phyloP scores from a whole-genome alignment of 2,329 filamentous ascomycete species.

The Aspergillus fumigatus region DNA sequence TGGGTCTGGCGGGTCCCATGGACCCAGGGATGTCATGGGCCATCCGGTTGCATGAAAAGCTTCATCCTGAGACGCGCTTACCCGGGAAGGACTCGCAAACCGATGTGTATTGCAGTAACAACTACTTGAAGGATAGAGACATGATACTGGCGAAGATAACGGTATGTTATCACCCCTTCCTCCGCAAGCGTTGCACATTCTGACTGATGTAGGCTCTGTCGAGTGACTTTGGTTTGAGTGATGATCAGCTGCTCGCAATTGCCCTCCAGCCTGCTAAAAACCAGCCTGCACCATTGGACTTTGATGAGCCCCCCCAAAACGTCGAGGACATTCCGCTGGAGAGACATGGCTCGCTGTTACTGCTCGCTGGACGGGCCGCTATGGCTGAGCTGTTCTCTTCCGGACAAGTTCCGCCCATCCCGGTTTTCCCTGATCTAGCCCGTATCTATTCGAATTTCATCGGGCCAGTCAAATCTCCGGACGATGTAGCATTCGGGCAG shows the following conservation, averaged over 20 bases:
- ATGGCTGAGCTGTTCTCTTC: conserved; percentile 47
- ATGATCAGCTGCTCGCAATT: conserved; percentile 45
- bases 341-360: conserved; percentile 50
- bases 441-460: conserved; percentile 50
- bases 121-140: conserved; percentile 49
- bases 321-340: conserved; percentile 54
- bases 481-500: conserved; percentile 39
- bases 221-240: conserved; percentile 49
- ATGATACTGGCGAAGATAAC: conserved; percentile 55
- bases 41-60: conserved; percentile 53
- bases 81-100: conserved; percentile 47
- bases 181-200: background rate
- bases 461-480: conserved; percentile 36
- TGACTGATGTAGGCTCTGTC: conserved; percentile 43
- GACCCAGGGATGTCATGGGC: conserved; percentile 43
- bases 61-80: conserved; percentile 49
- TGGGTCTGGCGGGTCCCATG: conserved; percentile 34
- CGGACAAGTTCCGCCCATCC: conserved; percentile 35
- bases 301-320: conserved; percentile 51
- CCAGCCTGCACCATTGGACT: conserved; percentile 43
- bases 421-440: conserved; percentile 52
- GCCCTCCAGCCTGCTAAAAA: conserved; percentile 37
- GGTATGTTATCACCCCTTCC: conserved; percentile 24
- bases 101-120: conserved; percentile 47
- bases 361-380: conserved; percentile 51